These are phyloP conservation scores for Trichophaea hybrida DNA, from an alignment of 2,329 filamentous ascomycete genomes.

Conservation along the genomic window DNA sequence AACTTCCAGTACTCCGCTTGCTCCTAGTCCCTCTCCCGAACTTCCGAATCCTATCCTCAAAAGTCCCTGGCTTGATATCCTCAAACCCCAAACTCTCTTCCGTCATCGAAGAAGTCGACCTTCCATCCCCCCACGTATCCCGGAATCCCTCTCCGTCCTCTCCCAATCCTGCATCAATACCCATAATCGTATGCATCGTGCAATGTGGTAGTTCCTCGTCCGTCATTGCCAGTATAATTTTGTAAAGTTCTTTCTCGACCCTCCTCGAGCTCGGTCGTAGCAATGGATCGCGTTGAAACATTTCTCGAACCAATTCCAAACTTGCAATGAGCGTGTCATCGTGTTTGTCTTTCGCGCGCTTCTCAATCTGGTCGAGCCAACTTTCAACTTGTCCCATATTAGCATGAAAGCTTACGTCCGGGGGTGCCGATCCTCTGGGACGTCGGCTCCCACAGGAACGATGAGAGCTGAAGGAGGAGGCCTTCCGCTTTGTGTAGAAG, in stretches of 20 bases:
- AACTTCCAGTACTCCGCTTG: not conserved
- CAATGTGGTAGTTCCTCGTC: constrained; percentile 12
- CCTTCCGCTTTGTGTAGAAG: constrained; percentile 53
- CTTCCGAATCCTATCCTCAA: not conserved
- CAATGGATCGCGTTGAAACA: constrained; percentile 23
- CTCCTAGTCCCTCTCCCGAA: not conserved
- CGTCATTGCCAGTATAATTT: constrained; percentile 6
- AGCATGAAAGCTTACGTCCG: constrained; percentile 57
- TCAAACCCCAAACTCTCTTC: not conserved
- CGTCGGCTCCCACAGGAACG: constrained; percentile 46
- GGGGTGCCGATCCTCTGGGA: constrained; percentile 44
- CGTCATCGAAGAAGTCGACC: not conserved
- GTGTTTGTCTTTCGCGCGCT: constrained; percentile 39
- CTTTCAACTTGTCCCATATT: constrained; percentile 53
- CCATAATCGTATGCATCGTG: constrained; percentile 7
- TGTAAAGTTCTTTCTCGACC: constrained; percentile 18
- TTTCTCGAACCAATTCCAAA: constrained; percentile 21
- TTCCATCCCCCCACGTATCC: not conserved
- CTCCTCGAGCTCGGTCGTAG: constrained; percentile 22
- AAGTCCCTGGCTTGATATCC: not conserved
- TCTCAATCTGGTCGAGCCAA: constrained; percentile 50
- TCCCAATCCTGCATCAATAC: constrained; percentile 1
- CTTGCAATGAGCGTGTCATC: constrained; percentile 21
- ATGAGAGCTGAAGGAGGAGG: constrained; percentile 50
- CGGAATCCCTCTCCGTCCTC: not conserved